Evolutionary conservation across 192 early-diverging fungal genomes (phyloP).

Genomic region (Rhizoclosmatium sp.): DNA sequence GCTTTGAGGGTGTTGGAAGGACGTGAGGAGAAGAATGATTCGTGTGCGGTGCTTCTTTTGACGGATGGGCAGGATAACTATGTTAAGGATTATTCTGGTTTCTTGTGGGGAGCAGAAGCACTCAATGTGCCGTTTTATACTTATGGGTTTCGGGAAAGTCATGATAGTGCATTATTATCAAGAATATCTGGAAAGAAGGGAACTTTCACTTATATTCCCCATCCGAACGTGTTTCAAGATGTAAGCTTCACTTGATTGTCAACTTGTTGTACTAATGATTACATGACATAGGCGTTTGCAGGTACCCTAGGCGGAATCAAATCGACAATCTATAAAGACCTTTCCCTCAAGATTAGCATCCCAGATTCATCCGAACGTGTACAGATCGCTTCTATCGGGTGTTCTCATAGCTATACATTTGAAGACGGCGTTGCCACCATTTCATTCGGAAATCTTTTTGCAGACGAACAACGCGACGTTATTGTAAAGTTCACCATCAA

Average conservation of each 20-base stretch:
- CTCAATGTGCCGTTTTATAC: conserved; percentile 16
- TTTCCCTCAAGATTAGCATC: background rate
- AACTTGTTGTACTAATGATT: background rate
- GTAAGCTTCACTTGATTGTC: background rate
- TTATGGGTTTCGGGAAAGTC: conserved; percentile 27
- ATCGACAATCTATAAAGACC: conserved; percentile 15
- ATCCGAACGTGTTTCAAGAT: conserved; percentile 21
- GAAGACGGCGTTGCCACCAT: background rate
- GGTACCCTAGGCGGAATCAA: conserved; percentile 28
- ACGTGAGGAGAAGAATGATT: conserved; percentile 18
- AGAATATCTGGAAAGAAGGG: conserved; percentile 14
- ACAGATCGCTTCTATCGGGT: background rate
- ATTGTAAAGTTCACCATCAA: conserved; percentile 7
- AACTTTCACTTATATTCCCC: conserved; percentile 31
- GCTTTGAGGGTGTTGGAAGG: conserved; percentile 1
- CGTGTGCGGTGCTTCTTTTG: conserved; percentile 13
- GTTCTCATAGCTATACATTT: background rate
- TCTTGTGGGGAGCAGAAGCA: background rate
- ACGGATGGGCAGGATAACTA: conserved; percentile 36
- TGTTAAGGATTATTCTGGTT: background rate
- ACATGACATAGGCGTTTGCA: background rate
- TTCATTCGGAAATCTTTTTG: conserved; percentile 32
- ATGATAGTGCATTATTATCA: conserved; percentile 12
- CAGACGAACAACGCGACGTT: conserved; percentile 33
- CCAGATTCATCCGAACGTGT: background rate